Evolutionary conservation across 202 grass and related monocot genomes (phyloP).

Genomic region (Bolboschoenoplectus hybrid): DNA sequence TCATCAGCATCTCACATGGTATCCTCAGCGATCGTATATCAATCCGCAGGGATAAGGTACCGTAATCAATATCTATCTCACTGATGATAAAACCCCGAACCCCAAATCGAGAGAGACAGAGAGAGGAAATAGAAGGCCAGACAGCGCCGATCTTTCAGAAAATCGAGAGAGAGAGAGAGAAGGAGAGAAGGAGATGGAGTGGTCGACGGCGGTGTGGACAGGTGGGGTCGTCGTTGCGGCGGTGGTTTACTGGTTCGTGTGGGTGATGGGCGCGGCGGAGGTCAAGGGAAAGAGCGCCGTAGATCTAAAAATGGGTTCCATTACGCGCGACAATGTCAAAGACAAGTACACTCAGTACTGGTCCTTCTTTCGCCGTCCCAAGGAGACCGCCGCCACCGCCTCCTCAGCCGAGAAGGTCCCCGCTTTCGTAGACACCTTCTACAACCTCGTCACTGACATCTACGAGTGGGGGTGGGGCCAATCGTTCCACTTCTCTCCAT

Average conservation of each 20-base stretch:
- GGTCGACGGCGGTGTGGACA: constrained; percentile 72
- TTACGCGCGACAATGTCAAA: constrained; percentile 71
- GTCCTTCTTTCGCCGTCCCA: constrained; percentile 92
- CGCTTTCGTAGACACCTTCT: constrained; percentile 96
- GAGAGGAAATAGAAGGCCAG: background rate
- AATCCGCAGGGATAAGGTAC: constrained; percentile 25
- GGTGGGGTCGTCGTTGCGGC: constrained; percentile 52
- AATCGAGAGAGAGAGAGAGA: background rate
- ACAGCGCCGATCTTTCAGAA: constrained; percentile 22
- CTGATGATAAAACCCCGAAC: constrained; percentile 33
- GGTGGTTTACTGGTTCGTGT: constrained; percentile 92
- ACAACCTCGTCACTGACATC: constrained; percentile 99
- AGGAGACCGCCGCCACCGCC: constrained; percentile 66
- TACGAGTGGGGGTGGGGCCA: constrained; percentile 99
- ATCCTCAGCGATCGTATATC: background rate
- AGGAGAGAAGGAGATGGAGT: constrained; percentile 55
- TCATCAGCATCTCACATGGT: background rate
- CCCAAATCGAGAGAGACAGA: constrained; percentile 30
- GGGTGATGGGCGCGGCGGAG: constrained; percentile 98
- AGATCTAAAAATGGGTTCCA: constrained; percentile 98
- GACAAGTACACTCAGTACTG: constrained; percentile 99
- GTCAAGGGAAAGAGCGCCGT: constrained; percentile 96
- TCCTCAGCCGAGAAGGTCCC: constrained; percentile 73
- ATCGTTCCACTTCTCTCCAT: constrained; percentile 98
- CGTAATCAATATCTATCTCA: constrained; percentile 37